Evolutionary conservation across 257 asterid species (phyloP), one percentile per base, ranked within the genome.

Genomic region (Solanum bulbocastanum): DNA sequence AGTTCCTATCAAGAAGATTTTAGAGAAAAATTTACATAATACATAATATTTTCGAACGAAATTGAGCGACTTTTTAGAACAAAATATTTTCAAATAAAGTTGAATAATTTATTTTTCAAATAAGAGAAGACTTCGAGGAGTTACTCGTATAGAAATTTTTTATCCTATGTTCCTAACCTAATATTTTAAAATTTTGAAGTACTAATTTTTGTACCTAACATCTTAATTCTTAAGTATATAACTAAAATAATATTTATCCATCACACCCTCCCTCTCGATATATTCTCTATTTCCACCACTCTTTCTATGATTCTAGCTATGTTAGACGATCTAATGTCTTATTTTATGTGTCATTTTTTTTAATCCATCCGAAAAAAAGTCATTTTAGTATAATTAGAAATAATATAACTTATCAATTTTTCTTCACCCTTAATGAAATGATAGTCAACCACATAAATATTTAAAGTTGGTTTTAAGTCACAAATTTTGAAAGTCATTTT

Each of bases 401-500:
- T 20, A 58, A 58, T 58, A 20, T 20, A 58, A 20, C 66, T 58
- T 58, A 20, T 20, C 7, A 56, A 56, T 20, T 20, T 1, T 4
- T 2, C 2, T 18, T 56, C 11, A 56, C n/a, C 11, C 2, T 44
- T 12, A 56, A 56, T 20, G 25, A 7, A 56, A 56, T 56, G 25
- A 56, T 0, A 20, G 25, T 20, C 66, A 20, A 58, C 1, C 5
- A 58, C 12, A 20, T 1, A 58, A 58, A 20, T 58, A 58, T 20
- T 20, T 20, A 20, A 58, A 58, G 0, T 7, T 3, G 1, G 5
- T 58, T 20, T 5, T 20, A 56, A 56, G 3, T 0, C 2, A 20
- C 1, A 58, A 8, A 0, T 7, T 20, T 0, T 1, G 2, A 16
- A 3, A 20, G 5, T 56, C 65, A 13, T 13, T 4, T 1, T 14